Evolutionary conservation across 2,329 filamentous ascomycete species (phyloP).

Genomic region (Colletotrichum godetiae): DNA sequence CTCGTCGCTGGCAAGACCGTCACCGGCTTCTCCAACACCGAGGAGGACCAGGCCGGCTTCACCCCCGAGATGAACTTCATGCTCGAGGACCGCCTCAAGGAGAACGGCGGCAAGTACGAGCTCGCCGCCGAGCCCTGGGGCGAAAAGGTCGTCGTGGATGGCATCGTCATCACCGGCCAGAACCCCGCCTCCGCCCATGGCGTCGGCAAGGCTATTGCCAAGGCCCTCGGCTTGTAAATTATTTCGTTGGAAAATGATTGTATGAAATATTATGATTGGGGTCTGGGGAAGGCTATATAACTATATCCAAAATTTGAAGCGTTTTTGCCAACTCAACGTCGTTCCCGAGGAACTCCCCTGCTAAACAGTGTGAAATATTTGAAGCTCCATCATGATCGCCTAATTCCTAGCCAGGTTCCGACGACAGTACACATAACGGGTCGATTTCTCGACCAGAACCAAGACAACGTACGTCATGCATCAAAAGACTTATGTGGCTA

Average conservation of each 20-base stretch:
- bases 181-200: slow-evolving; percentile 65
- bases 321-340: neutral
- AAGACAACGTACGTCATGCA: neutral
- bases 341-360: neutral
- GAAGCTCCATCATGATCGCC: neutral
- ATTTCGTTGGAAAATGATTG: neutral
- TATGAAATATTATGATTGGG: slow-evolving; percentile 12
- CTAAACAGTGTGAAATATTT: neutral
- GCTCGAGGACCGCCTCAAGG: slow-evolving; percentile 65
- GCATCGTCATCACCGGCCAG: slow-evolving; percentile 67
- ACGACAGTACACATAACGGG: neutral
- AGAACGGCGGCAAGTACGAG: slow-evolving; percentile 65
- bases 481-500: neutral
- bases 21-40: slow-evolving; percentile 73
- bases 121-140: slow-evolving; percentile 62
- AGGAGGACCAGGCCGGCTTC: slow-evolving; percentile 59
- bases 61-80: slow-evolving; percentile 67
- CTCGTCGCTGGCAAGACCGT: slow-evolving; percentile 67
- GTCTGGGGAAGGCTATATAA: slow-evolving; percentile 9
- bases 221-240: slow-evolving; percentile 50
- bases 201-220: slow-evolving; percentile 63
- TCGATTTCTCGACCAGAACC: neutral
- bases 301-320: neutral
- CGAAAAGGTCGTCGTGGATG: slow-evolving; percentile 62
- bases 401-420: neutral